A percentile compares a stretch with the other conserved stretches of the same genome.
These are phyloP conservation scores for Starmerella tilneyi DNA, from an alignment of 805 yeast species.

Conservation along the genomic window DNA sequence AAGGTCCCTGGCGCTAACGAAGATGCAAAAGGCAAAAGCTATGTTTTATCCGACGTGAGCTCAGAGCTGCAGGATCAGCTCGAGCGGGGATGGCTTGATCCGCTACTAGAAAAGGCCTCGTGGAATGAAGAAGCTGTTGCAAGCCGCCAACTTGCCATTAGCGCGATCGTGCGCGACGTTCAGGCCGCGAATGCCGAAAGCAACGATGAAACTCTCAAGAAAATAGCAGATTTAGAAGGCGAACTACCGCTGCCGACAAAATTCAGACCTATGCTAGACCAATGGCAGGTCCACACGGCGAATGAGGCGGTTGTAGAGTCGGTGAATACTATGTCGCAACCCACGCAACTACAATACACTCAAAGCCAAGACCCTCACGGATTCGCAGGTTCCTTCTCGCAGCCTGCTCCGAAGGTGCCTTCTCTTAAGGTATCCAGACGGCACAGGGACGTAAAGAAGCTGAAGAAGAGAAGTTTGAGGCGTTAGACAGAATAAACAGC, in stretches of 20 bases:
- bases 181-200: too few species aligned
- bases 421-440: slow-evolving; percentile 1
- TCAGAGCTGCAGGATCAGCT: slow-evolving; percentile 17
- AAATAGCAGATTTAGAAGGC: background rate
- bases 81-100: slow-evolving; percentile 24
- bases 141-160: background rate
- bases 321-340: background rate
- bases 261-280: background rate
- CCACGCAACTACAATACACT: background rate
- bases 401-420: slow-evolving; percentile 14
- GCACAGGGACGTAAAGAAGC: slow-evolving; percentile 5
- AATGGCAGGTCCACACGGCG: background rate
- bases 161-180: background rate
- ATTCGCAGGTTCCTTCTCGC: slow-evolving; percentile 13
- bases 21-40: too few species aligned
- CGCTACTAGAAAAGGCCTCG: slow-evolving; percentile 22
- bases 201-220: background rate
- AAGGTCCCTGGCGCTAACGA: background rate
- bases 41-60: too few species aligned
- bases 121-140: slow-evolving; percentile 13
- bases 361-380: background rate
- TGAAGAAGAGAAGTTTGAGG: slow-evolving; percentile 3
- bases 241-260: background rate
- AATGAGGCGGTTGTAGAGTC: background rate
- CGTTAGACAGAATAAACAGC: too few species aligned